Base-by-base conservation (phyloP, 331 rosid species). In the Malus hybrid region DNA sequence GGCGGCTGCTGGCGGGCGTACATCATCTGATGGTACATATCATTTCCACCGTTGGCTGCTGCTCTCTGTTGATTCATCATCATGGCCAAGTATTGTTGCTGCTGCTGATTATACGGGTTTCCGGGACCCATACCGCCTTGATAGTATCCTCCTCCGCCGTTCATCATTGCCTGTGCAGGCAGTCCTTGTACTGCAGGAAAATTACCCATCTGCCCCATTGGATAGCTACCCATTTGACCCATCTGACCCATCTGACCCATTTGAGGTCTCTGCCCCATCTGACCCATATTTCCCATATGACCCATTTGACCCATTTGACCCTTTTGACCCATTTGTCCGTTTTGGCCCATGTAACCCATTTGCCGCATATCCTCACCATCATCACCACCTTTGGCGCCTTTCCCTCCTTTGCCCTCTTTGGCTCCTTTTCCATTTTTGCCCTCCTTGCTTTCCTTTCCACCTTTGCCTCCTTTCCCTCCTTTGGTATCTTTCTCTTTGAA, bases 11-110 rank as follows among this genome's bases (percentile, higher is more conserved):
- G 46, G 46, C 46, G 46, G 46, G 88, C 86, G 32, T 90, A 85
- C 98, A 90, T 88, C 95, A 91, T 90, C 0, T 80, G 89, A 11
- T 91, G 95, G 72, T 77, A 91, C 97, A 91, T 91, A 28, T 80
- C 85, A 77, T 80, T 87, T 80, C 90, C 84, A 67, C 90, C 84
- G 64, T 67, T 28, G 67, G 88, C 52, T 9, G 46, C 46, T 39
- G 46, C 46, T 50, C 74, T 72, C 29, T 89, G 90, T 65, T 82
- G 89, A 65, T 86, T 81, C 91, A 91, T 90, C 98, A 91, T 76
- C 93, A 90, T 87, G 6, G 97, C 90, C 96, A 91, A 71, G 83
- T 88, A 90, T 24, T 90, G 97, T 8, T 92, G 78, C 22, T 74
- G 78, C 39, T 65, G 79, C n/a, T 67, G 79, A 4, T 75, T 77